Conservation (phyloP, 2,329 filamentous ascomycete species). For the Diaporthe ampelina region DNA sequence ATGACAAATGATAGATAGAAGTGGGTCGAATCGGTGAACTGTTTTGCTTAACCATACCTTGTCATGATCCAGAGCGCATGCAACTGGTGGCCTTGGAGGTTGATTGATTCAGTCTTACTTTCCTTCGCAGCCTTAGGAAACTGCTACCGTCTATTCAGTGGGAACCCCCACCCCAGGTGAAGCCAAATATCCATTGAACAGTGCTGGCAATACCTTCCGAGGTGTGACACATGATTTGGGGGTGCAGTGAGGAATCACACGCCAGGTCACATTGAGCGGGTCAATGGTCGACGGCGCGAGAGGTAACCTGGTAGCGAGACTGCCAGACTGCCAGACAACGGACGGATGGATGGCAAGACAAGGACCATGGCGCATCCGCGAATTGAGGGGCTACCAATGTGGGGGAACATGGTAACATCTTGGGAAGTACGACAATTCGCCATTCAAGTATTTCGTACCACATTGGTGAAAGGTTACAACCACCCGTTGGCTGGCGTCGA, state of each 20-base stretch:
- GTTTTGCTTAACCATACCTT: not conserved
- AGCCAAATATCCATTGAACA: not conserved
- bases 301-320: slow-evolving; percentile 23
- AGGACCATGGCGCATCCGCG: slow-evolving; percentile 8
- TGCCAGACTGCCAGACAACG: slow-evolving; percentile 25
- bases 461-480: not conserved
- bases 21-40: not conserved
- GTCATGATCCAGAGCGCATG: not conserved
- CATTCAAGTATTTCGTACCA: slow-evolving; percentile 28
- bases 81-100: not conserved
- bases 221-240: slow-evolving; percentile 16
- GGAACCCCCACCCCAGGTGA: slow-evolving; percentile 11
- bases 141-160: not conserved
- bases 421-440: slow-evolving; percentile 3
- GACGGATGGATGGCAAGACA: slow-evolving; percentile 25
- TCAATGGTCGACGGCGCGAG: slow-evolving; percentile 19
- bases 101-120: not conserved
- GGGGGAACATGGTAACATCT: slow-evolving; percentile 18
- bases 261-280: slow-evolving; percentile 26
- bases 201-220: slow-evolving; percentile 13
- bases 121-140: slow-evolving; percentile 15
- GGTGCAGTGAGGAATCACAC: slow-evolving; percentile 14
- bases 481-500: slow-evolving; percentile 11
- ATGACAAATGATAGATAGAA: slow-evolving; percentile 30
- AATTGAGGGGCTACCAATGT: slow-evolving; percentile 17